A percentile compares a stretch with the other conserved stretches of the same genome.
phyloP scores from a whole-genome alignment of 345 rosid species.

The Stellera chamaejasme region DNA sequence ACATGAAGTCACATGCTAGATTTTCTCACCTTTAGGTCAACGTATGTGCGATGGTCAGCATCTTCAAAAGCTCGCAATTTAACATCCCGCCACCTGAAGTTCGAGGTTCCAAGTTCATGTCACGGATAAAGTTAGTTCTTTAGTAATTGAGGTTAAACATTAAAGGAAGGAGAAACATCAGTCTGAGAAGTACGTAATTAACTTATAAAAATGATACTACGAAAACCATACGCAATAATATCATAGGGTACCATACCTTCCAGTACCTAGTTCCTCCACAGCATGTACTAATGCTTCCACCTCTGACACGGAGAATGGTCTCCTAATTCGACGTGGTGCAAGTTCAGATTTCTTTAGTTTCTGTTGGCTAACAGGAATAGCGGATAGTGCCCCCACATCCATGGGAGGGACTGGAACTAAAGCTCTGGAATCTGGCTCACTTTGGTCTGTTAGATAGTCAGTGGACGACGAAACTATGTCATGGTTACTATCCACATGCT shows the following conservation, averaged over 20 bases:
- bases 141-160: background rate
- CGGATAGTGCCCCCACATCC: constrained; percentile 46
- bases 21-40: constrained; percentile 58
- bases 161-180: background rate
- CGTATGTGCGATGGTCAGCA: constrained; percentile 69
- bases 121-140: background rate
- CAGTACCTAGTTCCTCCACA: constrained; percentile 84
- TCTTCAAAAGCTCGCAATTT: constrained; percentile 62
- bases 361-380: constrained; percentile 52
- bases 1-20: background rate
- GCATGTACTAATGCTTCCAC: constrained; percentile 87
- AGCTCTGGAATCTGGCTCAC: constrained; percentile 53
- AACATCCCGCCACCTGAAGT: constrained; percentile 78
- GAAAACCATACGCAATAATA: background rate
- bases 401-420: constrained; percentile 52
- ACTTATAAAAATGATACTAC: background rate
- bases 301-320: constrained; percentile 86
- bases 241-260: constrained; percentile 40
- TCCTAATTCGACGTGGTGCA: constrained; percentile 78
- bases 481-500: constrained; percentile 28
- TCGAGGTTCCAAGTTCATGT: constrained; percentile 9
- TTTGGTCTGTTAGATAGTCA: constrained; percentile 39
- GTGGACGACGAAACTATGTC: constrained; percentile 25
- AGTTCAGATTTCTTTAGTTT: constrained; percentile 61
- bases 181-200: background rate